phyloP scores from a whole-genome alignment of 805 yeast species.

The Wickerhamomyces chambardii region DNA sequence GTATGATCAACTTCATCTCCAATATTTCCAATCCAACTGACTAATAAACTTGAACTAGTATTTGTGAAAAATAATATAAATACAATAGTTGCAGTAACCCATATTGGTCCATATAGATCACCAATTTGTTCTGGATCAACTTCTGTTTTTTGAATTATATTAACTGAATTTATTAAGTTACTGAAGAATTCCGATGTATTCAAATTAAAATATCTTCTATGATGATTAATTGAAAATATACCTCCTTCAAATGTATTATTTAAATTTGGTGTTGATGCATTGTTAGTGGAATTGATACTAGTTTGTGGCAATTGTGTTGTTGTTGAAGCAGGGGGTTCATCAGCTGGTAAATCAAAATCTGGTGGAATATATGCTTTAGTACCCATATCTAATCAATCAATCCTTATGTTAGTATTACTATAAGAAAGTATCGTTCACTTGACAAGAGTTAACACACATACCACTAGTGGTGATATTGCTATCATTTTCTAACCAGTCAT shows the following conservation, averaged over 20 bases:
- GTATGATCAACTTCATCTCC: too few relatives aligned
- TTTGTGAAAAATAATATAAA: slow-evolving; percentile 68
- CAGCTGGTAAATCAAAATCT: slow-evolving; percentile 12
- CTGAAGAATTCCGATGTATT: slow-evolving; percentile 51
- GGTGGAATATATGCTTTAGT: slow-evolving; percentile 24
- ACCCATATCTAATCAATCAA: slow-evolving; percentile 9
- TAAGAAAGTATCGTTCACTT: too few relatives aligned
- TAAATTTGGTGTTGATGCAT: slow-evolving; percentile 2
- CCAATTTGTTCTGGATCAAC: slow-evolving; percentile 28
- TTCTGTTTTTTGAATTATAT: slow-evolving; percentile 37
- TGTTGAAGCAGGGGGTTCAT: not conserved
- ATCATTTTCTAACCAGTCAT: slow-evolving; percentile 16
- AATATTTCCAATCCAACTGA: slow-evolving; percentile 34
- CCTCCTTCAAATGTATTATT: slow-evolving; percentile 27
- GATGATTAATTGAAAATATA: slow-evolving; percentile 46
- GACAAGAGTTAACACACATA: slow-evolving; percentile 1
- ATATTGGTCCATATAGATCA: slow-evolving; percentile 82
- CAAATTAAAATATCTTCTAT: slow-evolving; percentile 60
- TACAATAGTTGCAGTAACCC: slow-evolving; percentile 83
- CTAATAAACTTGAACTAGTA: slow-evolving; percentile 57
- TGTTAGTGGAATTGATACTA: not conserved
- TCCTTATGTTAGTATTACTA: slow-evolving; percentile 1
- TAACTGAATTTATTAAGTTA: slow-evolving; percentile 46
- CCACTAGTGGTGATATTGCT: slow-evolving; percentile 9
- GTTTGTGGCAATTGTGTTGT: too few relatives aligned